Evolutionary conservation across 1,284 basidiomycete genomes (phyloP).

Genomic region (Mycena sp.): DNA sequence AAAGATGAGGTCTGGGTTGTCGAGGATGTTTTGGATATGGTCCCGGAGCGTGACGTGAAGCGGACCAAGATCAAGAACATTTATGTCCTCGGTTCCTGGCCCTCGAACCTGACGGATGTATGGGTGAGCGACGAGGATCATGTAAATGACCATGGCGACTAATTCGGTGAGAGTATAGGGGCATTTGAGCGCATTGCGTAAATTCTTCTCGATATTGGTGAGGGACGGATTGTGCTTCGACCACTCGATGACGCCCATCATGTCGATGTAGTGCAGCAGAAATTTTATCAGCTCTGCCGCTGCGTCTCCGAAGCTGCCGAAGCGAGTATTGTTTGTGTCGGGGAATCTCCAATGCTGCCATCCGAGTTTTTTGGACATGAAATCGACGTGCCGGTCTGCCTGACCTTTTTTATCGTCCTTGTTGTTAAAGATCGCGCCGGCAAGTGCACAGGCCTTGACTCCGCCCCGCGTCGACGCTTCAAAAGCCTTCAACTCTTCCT

Average conservation of each 20-base stretch:
- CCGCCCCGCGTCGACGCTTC: constrained; percentile 24
- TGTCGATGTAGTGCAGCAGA: neutral
- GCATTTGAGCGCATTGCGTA: constrained; percentile 43
- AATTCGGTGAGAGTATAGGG: constrained; percentile 18
- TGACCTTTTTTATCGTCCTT: constrained; percentile 31
- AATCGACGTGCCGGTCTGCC: constrained; percentile 24
- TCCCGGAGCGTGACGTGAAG: constrained; percentile 33
- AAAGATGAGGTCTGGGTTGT: constrained; percentile 39
- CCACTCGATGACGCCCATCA: constrained; percentile 16
- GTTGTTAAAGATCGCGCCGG: constrained; percentile 32
- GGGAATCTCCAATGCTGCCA: constrained; percentile 28
- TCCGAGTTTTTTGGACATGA: neutral
- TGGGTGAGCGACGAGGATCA: constrained; percentile 37
- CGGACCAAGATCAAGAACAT: constrained; percentile 43
- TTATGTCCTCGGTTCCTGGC: constrained; percentile 27
- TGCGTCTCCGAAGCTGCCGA: constrained; percentile 13
- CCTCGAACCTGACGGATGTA: constrained; percentile 40
- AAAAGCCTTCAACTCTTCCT: constrained; percentile 9
- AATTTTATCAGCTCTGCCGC: constrained; percentile 10
- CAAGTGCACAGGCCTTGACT: constrained; percentile 24
- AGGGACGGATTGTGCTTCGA: neutral
- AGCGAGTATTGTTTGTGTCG: constrained; percentile 24
- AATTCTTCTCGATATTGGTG: constrained; percentile 47
- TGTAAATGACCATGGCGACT: constrained; percentile 37
- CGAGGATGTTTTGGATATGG: constrained; percentile 39